These are phyloP conservation scores for Cinnamomum micranthum DNA, from an alignment of 164 flowering plant species.

Conservation along the genomic window DNA sequence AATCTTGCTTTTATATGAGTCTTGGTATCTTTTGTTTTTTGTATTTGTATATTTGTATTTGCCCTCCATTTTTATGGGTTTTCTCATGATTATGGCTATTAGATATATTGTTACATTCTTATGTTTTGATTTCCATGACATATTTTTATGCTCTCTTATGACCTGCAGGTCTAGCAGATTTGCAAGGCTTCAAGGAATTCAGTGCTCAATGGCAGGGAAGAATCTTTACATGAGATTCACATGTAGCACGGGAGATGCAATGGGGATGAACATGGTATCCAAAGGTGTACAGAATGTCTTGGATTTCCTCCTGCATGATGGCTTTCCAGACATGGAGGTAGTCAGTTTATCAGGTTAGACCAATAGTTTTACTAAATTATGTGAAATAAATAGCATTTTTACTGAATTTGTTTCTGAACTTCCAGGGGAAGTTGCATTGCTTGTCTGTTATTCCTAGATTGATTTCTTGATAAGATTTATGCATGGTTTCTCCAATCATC, in stretches of 20 bases:
- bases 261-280: constrained; percentile 98
- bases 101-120: background rate
- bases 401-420: background rate
- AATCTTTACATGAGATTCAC: constrained; percentile 65
- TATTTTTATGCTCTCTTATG: background rate
- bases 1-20: too few relatives aligned
- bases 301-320: constrained; percentile 69
- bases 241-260: constrained; percentile 91
- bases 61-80: background rate
- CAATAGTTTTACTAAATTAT: background rate
- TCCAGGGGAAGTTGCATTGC: background rate
- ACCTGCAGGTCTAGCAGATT: constrained; percentile 75
- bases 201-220: constrained; percentile 72
- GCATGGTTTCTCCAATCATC: too few relatives aligned
- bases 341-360: constrained; percentile 69
- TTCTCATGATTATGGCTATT: background rate
- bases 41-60: background rate
- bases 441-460: too few relatives aligned
- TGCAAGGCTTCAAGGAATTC: constrained; percentile 61
- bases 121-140: background rate
- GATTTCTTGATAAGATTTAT: too few relatives aligned
- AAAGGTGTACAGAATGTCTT: constrained; percentile 89
- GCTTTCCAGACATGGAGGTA: constrained; percentile 84
- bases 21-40: background rate
- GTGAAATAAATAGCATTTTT: background rate